Evolutionary conservation across 176 grass and related monocot genomes (phyloP), one percentile per base, ranked within the genome.

Genomic region (Oryza australiensis): DNA sequence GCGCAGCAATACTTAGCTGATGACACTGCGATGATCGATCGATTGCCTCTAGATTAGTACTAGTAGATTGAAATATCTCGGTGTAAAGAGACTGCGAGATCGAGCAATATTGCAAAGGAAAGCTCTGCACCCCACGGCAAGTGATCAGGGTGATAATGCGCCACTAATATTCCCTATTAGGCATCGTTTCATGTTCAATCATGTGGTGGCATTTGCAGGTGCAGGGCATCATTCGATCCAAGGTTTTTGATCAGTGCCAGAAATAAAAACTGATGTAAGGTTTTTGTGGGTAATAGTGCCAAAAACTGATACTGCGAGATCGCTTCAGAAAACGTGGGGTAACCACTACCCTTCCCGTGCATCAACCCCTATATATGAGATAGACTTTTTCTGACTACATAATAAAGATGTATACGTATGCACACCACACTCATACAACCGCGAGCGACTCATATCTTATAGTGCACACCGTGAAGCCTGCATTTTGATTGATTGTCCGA

Each of bases 131-230:
- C 66, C 41, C 78, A 85, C 72, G 82, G 72, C 82, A 81, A 85
- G 87, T 72, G 87, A 81, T 43, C 87, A 85, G 53, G 71, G 26
- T 70, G 18, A 89, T 81, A 11, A 85, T 65, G 33, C 12, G 37
- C 26, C 33, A 24, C 32, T 34, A 24, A 27, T 75, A 57, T 85
- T 40, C 33, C 87, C 64, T 2, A 6, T 49, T 38, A 4, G 22
- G 73, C 23, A 70, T 65, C 76, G 35, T 41, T 13, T 22, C n/a
- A 43, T 71, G 24, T 24, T 72, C 37, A 15, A 43, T 26, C 22
- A 38, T 62, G 20, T 35, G 55, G 55, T 9, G 9, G 22, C 55
- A 11, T n/a, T n/a, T 60, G 55, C 55, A 60, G 55, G 2, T 24
- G 55, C 55, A 60, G 55, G 2, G 20, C 7, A 24, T 57, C 55